These are phyloP conservation scores for Ogataea dorogensis DNA, from an alignment of 805 yeast genomes.

Conservation along the genomic window DNA sequence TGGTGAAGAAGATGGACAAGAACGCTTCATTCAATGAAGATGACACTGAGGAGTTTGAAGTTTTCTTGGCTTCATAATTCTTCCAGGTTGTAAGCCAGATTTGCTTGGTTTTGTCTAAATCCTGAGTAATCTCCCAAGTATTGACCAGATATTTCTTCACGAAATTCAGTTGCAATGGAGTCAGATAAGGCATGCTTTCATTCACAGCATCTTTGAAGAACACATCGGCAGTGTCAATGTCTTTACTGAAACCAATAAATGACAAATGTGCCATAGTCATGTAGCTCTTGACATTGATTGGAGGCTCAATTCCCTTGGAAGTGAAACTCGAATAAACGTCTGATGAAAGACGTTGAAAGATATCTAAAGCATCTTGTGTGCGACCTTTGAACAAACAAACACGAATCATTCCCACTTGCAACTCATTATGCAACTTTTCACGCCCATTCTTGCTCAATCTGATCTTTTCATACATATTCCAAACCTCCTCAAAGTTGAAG, in stretches of 20 bases:
- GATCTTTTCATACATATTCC: constrained; percentile 48
- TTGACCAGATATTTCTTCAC: constrained; percentile 63
- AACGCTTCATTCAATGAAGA: constrained; percentile 69
- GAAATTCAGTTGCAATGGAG: constrained; percentile 70
- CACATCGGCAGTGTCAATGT: constrained; percentile 65
- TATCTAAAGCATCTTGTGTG: constrained; percentile 60
- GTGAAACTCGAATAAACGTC: constrained; percentile 41
- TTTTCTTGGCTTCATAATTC: constrained; percentile 50
- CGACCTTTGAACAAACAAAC: constrained; percentile 66
- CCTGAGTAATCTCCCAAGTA: constrained; percentile 54
- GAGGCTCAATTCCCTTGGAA: constrained; percentile 32
- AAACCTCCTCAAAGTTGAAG: constrained; percentile 57
- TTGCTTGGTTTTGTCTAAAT: constrained; percentile 55
- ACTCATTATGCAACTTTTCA: constrained; percentile 40
- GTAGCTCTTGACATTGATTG: constrained; percentile 45
- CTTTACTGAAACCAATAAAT: constrained; percentile 76
- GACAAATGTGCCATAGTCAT: constrained; percentile 73
- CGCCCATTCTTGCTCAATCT: constrained; percentile 33
- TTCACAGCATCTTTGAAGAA: constrained; percentile 73
- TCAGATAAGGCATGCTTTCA: constrained; percentile 68
- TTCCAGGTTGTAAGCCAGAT: constrained; percentile 63
- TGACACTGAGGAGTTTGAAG: constrained; percentile 65
- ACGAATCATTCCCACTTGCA: constrained; percentile 71
- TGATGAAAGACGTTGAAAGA: constrained; percentile 59
- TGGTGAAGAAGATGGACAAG: constrained; percentile 64